Base-by-base conservation (phyloP, 1,284 basidiomycete genomes). In the Mixia osmundae region DNA sequence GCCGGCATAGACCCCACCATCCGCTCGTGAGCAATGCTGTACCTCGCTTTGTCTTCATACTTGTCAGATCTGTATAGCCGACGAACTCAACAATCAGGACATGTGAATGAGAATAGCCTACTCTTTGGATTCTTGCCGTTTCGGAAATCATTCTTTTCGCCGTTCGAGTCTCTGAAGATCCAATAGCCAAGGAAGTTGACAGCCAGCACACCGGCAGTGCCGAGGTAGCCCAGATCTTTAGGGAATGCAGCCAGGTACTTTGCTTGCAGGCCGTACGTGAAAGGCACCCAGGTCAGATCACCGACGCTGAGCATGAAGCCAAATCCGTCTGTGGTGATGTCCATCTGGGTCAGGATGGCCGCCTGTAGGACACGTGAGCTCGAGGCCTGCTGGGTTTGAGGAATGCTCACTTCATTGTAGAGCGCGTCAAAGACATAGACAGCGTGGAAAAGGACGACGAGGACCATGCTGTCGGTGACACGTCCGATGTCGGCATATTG, bases 301-400 rank as follows among this genome's bases (percentile, higher is more conserved):
- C 89, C 91, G 33, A 91, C 71, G 3, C 80, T 62, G 22, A 99
- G 72, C 91, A 97, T 99, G 66, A 89, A 95, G 5, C 91, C 91
- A 49, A 97, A 95, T 4, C 89, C 89, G 50, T 99, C 91, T 20
- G 80, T 82, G 6, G 76, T 89, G 53, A 97, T 91, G 55, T 97
- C 89, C 83, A 97, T 95, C 25, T 23, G 22, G 15, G 79, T 87
- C 44, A 97, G 67, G 50, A 97, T 71, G 8, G 78, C 74, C 15
- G 61, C 46, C 61, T 65, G 43, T n/a, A n/a, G n/a, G 3, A 10
- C 1, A 21, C 0, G 14, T 12, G 2, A 5, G 16, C 2, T 2
- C 21, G 16, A 20, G 8, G 2, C 15, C 27, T 16, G 14, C 25
- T 29, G 33, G n/a, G 21, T 15, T 2, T 28, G 7, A 28, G 10